Evolutionary conservation across 2,329 filamentous ascomycete genomes (phyloP).

Genomic region (Fusarium sp.): DNA sequence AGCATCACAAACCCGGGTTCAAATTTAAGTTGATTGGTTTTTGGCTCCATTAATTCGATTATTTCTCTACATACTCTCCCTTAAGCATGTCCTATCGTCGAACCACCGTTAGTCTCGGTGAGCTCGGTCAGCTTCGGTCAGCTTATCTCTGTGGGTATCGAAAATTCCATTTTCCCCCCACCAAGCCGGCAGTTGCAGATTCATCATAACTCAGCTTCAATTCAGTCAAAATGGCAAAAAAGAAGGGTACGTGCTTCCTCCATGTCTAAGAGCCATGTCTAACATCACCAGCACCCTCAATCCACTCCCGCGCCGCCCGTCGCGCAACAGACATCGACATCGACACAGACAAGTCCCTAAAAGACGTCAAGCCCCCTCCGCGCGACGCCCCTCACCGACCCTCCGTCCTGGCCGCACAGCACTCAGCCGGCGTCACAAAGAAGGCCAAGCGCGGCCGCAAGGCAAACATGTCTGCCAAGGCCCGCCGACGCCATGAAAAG

Average conservation of each 20-base stretch:
- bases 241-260: constrained; percentile 39
- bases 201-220: constrained; percentile 25
- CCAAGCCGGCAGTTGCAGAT: constrained; percentile 31
- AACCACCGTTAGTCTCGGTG: constrained; percentile 16
- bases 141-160: constrained; percentile 44
- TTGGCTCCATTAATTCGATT: too few relatives aligned
- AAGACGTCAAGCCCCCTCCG: constrained; percentile 64
- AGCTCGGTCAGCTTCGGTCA: constrained; percentile 42
- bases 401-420: constrained; percentile 76
- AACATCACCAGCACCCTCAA: constrained; percentile 63
- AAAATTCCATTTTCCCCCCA: constrained; percentile 44
- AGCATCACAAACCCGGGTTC: too few relatives aligned
- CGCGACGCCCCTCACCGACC: constrained; percentile 59
- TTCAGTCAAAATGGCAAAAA: constrained; percentile 48
- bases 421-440: constrained; percentile 74
- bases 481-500: constrained; percentile 66
- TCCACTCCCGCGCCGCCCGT: constrained; percentile 79
- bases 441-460: constrained; percentile 70
- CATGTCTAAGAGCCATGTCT: neutral
- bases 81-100: neutral
- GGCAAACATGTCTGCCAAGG: constrained; percentile 64
- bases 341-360: constrained; percentile 77
- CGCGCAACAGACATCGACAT: constrained; percentile 77
- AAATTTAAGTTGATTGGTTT: too few relatives aligned
- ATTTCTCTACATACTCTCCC: too few relatives aligned